Evolutionary conservation across 495 filamentous ascomycete species (phyloP).

Genomic region (Penicillium longicatenatum): DNA sequence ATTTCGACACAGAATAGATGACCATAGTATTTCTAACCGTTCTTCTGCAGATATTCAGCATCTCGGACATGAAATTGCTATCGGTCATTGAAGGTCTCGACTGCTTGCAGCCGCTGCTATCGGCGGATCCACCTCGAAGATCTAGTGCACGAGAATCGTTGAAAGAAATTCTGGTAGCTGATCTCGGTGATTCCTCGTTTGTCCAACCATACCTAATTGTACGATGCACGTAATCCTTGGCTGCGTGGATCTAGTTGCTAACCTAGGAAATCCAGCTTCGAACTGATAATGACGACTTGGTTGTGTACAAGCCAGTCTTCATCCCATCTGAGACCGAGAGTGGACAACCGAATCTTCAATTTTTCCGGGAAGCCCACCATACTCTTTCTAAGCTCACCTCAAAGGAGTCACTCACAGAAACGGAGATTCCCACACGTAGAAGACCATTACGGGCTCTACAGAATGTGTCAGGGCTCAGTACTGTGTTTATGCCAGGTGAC

Average conservation of each 20-base stretch:
- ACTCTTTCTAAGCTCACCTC: slow-evolving; percentile 52
- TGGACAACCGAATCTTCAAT: slow-evolving; percentile 56
- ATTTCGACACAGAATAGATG: slow-evolving; percentile 2
- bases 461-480: slow-evolving; percentile 72
- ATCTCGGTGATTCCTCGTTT: slow-evolving; percentile 73
- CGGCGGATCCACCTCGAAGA: slow-evolving; percentile 67
- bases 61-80: slow-evolving; percentile 41
- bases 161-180: slow-evolving; percentile 75
- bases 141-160: slow-evolving; percentile 70
- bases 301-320: slow-evolving; percentile 82
- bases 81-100: slow-evolving; percentile 63
- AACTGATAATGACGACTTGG: slow-evolving; percentile 75
- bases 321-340: slow-evolving; percentile 26
- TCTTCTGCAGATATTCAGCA: slow-evolving; percentile 40
- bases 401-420: slow-evolving; percentile 30
- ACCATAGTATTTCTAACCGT: not conserved
- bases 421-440: slow-evolving; percentile 41
- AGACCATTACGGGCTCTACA: slow-evolving; percentile 60
- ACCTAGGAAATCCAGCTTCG: slow-evolving; percentile 58
- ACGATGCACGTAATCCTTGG: slow-evolving; percentile 26
- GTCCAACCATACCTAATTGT: slow-evolving; percentile 81
- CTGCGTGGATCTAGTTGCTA: slow-evolving; percentile 6
- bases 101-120: slow-evolving; percentile 76
- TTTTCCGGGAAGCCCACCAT: slow-evolving; percentile 72
- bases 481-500: slow-evolving; percentile 77